Base-by-base conservation (phyloP, 2,329 filamentous ascomycete genomes). In the Graphiopsis chlorocephala region DNA sequence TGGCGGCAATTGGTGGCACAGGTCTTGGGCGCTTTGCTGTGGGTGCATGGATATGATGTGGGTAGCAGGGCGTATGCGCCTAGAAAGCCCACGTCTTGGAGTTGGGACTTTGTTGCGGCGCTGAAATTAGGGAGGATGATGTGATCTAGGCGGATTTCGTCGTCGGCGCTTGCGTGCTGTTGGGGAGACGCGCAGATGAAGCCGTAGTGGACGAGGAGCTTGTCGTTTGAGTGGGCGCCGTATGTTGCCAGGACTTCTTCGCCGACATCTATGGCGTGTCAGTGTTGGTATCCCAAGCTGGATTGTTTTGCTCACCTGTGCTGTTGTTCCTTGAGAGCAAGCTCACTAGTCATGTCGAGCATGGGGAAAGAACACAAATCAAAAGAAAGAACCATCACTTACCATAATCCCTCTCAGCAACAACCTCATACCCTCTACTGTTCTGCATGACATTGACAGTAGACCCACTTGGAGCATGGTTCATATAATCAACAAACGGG, bases 401-500 rank as follows among this genome's bases (percentile, higher is more conserved):
- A 79, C 78, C 74, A 71, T 89, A 88, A 0, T 78, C 72, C 1
- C 78, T 75, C 55, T 82, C 77, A 2, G 86, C 82, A 20, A 77
- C 81, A 55, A 91, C 81, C 26, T 79, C 81, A 77, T 87, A 91
- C 6, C 82, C 82, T 1, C 77, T 74, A 0, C 75, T 67, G 53
- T 82, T 79, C 70, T 85, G 85, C 3, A 79, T 72, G 0, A 87
- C 85, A 15, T 79, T 75, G 75, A 86, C 88, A 15, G 78, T 78
- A 15, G 72, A 69, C 28, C 79, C 78, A 15, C 76, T 71, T 0
- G 75, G 71, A 47, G 72, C 76, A 67, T 86, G 84, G 68, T 86
- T 93, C 80, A 92, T 89, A 63, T 90, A 85, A 74, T 93, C 90
- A 1, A 89, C 86, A 38, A 91, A 88, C 0, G 90, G 90, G 75